Evolutionary conservation across 345 rosid species (phyloP), one percentile per base, ranked within the genome.

Genomic region (Pistacia vera): DNA sequence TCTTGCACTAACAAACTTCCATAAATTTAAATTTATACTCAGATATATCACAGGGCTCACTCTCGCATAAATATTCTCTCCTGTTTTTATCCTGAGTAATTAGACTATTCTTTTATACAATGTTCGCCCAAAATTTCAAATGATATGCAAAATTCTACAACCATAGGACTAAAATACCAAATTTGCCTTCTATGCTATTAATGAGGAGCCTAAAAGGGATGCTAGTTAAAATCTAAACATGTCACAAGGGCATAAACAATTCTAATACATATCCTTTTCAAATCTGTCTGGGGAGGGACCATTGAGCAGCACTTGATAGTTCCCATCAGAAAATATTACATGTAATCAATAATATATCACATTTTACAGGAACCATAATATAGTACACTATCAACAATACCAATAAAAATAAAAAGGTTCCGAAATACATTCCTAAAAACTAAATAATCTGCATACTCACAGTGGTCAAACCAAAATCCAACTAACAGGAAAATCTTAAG

Each of bases 151-250:
- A 16, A 51, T 46, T 70, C 48, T 33, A 36, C 8, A 70, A 70
- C 46, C 18, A 36, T 70, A 70, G 51, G 63, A 70, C 51, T 70
- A 30, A 70, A 55, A 55, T 12, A 70, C 16, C 48, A 70, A 20
- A n/a, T 11, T 4, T 4, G 3, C 6, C 51, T 38, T 70, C 52
- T 11, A 36, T 38, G 58, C 9, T 55, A 56, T n/a, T 41, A 22
- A 28, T 9, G 20, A 54, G 4, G 6, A 13, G 48, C 60, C 61
- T 44, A 41, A 66, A 11, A 18, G 7, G 61, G 25, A 54, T 2
- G 46, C 61, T 52, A 35, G 72, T 30, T 4, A 14, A 18, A 33
- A 69, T 54, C 8, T 8, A 55, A 56, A 54, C 28, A 54, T 57
- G 12, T 33, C 30, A 52, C 10, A 38, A 44, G 9, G 33, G 10